Evolutionary conservation across 2,329 filamentous ascomycete species (phyloP), one percentile per base, ranked within the genome.

Genomic region (Fusarium coicis): DNA sequence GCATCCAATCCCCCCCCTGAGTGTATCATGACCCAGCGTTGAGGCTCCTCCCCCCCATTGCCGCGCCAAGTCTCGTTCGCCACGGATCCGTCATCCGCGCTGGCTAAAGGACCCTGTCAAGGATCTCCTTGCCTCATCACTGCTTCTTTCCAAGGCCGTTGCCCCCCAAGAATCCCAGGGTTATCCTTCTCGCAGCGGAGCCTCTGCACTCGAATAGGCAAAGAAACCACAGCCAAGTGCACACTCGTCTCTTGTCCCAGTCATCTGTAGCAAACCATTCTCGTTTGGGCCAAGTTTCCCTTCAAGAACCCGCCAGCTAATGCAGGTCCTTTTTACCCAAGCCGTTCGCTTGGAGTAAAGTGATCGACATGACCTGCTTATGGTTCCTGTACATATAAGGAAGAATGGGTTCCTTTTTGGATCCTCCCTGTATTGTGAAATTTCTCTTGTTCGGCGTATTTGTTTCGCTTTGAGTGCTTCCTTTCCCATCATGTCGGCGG

Each of bases 281-380:
- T 68, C 16, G 12, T 58, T 49, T 5, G 16, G 46, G 53, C 21
- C 34, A 58, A 40, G 28, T 16, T 50, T 28, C 40, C 52, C 58
- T 47, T 69, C 10, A 26, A 47, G 59, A 44, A 34, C 28, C 30
- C 23, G 21, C 30, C 37, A 14, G 21, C 62, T 68, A 60, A 72
- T 64, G 69, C 69, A 72, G 68, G 68, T 52, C 49, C 68, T 49
- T 32, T 39, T 42, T n/a, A 28, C 34, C 28, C 32, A 28, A 28
- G 43, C 58, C 53, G 47, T 54, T 37, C 44, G 49, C 32, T 54
- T 47, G 50, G 36, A 46, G 52, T 18, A 19, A 16, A 50, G 54
- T 66, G 70, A 74, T 73, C 66, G 61, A 70, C 70, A 46, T 64
- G 58, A 52, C 68, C 32, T 52, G 36, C 26, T 42, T n/a, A 23